phyloP scores from a whole-genome alignment of 192 early-diverging fungal genomes.

The Geranomyces variabilis region DNA sequence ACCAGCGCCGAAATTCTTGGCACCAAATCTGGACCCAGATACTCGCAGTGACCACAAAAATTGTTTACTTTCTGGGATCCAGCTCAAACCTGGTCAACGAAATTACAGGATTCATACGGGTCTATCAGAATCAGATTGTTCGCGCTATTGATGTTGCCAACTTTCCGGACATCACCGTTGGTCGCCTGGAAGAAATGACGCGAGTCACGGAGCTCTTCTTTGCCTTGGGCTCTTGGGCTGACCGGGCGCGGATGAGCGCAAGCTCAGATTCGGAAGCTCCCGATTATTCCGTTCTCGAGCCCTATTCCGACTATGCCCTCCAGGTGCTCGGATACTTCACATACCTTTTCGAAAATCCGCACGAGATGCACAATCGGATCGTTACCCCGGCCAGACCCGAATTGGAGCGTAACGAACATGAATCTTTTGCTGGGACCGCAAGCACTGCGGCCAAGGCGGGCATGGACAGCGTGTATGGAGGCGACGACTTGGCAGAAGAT shows the following conservation, averaged over 20 bases:
- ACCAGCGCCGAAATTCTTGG: conserved; percentile 30
- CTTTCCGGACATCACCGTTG: conserved; percentile 25
- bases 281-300: conserved; percentile 9
- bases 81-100: conserved; percentile 19
- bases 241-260: neutral
- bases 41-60: conserved; percentile 31
- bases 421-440: neutral
- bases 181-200: conserved; percentile 35
- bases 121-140: conserved; percentile 44
- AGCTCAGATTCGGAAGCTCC: neutral
- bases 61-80: conserved; percentile 15
- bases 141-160: conserved; percentile 13
- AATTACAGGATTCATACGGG: conserved; percentile 42
- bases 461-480: neutral
- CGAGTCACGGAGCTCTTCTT: conserved; percentile 39
- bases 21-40: conserved; percentile 55
- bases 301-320: conserved; percentile 9
- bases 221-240: conserved; percentile 20
- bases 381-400: neutral
- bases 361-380: conserved; percentile 28
- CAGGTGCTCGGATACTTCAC: conserved; percentile 33
- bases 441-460: neutral
- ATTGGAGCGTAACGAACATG: neutral
- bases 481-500: neutral
- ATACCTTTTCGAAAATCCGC: conserved; percentile 44